phyloP scores from a whole-genome alignment of 257 asterid species.

The Fraxinus anomala region DNA sequence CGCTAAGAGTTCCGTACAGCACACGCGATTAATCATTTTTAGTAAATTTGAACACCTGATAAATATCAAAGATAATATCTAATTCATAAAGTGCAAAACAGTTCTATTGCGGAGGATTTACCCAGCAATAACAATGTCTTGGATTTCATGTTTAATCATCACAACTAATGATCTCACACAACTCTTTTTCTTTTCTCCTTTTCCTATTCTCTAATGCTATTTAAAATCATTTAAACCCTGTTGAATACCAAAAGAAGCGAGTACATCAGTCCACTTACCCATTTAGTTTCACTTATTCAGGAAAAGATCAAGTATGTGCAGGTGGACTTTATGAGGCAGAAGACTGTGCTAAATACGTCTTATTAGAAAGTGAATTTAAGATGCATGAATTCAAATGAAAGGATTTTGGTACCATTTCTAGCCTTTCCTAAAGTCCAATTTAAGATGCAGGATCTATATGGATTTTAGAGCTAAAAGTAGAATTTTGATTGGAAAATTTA shows the following conservation, averaged over 20 bases:
- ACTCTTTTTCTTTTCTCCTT: background rate
- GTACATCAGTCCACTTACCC: background rate
- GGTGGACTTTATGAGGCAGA: background rate
- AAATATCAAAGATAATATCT: background rate
- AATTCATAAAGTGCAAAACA: background rate
- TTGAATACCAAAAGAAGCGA: background rate
- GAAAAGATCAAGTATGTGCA: background rate
- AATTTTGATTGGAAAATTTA: background rate
- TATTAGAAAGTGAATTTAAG: background rate
- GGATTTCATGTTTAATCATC: background rate
- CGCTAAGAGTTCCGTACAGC: background rate
- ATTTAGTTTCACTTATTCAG: background rate
- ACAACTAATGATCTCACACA: no score
- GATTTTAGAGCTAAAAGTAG: background rate
- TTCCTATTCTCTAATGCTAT: background rate
- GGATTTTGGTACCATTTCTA: background rate
- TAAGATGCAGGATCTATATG: background rate
- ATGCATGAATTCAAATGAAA: background rate
- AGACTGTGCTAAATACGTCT: background rate
- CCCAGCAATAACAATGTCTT: background rate
- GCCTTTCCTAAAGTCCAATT: background rate
- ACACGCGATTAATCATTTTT: background rate
- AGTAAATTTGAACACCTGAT: background rate
- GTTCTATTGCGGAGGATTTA: background rate
- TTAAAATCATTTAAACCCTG: background rate